Conservation (phyloP, 2,329 filamentous ascomycete genomes). For the Curvularia eragrostidis region DNA sequence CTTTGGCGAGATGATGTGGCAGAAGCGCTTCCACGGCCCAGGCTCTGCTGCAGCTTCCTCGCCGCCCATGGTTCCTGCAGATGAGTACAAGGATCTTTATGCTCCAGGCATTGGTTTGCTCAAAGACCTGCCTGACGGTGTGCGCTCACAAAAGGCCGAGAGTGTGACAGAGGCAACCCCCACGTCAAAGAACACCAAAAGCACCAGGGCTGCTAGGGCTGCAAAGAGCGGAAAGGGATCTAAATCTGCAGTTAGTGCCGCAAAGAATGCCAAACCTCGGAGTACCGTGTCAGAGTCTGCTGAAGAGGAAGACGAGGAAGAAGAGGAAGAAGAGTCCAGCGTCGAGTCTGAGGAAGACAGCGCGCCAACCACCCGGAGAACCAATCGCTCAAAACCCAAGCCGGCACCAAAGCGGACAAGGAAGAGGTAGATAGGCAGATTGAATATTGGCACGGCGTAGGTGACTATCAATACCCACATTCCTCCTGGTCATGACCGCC, state of each 20-base stretch:
- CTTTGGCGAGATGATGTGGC: slow-evolving; percentile 55
- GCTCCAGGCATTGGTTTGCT: slow-evolving; percentile 44
- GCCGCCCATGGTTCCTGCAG: slow-evolving; percentile 37
- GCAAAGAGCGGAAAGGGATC: slow-evolving; percentile 33
- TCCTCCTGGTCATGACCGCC: slow-evolving; percentile 1
- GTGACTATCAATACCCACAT: slow-evolving; percentile 7
- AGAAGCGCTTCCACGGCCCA: slow-evolving; percentile 44
- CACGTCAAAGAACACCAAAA: slow-evolving; percentile 39
- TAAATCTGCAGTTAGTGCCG: slow-evolving; percentile 31
- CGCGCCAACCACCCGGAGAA: slow-evolving; percentile 43
- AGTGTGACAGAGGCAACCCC: slow-evolving; percentile 40
- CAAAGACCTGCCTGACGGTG: slow-evolving; percentile 38
- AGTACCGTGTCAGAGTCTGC: slow-evolving; percentile 44
- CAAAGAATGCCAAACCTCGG: slow-evolving; percentile 42
- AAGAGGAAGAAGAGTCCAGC: slow-evolving; percentile 42
- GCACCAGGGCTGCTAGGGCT: slow-evolving; percentile 34
- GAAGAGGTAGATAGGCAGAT: slow-evolving; percentile 23
- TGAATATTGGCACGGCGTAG: background rate
- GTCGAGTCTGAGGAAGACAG: slow-evolving; percentile 42
- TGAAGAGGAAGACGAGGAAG: slow-evolving; percentile 51
- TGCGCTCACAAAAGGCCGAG: slow-evolving; percentile 38
- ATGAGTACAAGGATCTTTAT: slow-evolving; percentile 44
- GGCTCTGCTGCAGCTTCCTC: slow-evolving; percentile 39
- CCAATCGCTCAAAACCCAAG: slow-evolving; percentile 36
- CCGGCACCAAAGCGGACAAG: slow-evolving; percentile 41